phyloP scores from a whole-genome alignment of 768 basidiomycete species.

The Phlebiopsis gigantea region DNA sequence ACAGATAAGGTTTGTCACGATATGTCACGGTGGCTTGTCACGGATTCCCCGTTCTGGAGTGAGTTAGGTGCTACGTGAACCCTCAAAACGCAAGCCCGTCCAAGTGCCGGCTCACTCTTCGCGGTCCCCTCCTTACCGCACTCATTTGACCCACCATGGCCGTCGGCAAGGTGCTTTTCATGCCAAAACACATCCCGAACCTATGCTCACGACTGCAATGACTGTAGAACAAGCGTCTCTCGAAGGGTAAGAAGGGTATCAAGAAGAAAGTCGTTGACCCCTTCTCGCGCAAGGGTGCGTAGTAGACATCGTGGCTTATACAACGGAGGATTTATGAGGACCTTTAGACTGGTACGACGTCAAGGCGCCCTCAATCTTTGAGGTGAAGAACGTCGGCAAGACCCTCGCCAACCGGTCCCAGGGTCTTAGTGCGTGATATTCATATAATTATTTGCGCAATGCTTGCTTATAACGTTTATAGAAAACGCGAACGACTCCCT shows the following conservation, averaged over 20 bases:
- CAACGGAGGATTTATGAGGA: not conserved
- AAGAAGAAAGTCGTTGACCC: constrained; percentile 99
- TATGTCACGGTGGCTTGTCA: constrained; percentile 12
- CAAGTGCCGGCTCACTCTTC: constrained; percentile 40
- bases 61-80: constrained; percentile 3
- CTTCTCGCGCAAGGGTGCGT: constrained; percentile 95
- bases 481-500: constrained; percentile 99
- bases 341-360: constrained; percentile 96
- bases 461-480: constrained; percentile 26
- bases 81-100: constrained; percentile 42
- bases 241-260: constrained; percentile 98
- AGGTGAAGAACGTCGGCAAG: constrained; percentile 95
- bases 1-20: constrained; percentile 43
- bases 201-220: constrained; percentile 1
- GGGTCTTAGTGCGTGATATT: constrained; percentile 90
- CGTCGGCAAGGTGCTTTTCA: constrained; percentile 72
- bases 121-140: constrained; percentile 34
- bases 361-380: constrained; percentile 97
- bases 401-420: constrained; percentile 97
- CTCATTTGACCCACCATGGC: constrained; percentile 57
- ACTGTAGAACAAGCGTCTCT: constrained; percentile 90
- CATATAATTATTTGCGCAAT: not conserved
- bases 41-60: not conserved
- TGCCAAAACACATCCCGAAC: not conserved
- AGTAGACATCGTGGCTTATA: not conserved